A percentile compares a stretch with the other conserved stretches of the same genome.
These are phyloP conservation scores for Astrothelium macrocarpum DNA, from an alignment of 495 filamentous ascomycete species.

Conservation along the genomic window DNA sequence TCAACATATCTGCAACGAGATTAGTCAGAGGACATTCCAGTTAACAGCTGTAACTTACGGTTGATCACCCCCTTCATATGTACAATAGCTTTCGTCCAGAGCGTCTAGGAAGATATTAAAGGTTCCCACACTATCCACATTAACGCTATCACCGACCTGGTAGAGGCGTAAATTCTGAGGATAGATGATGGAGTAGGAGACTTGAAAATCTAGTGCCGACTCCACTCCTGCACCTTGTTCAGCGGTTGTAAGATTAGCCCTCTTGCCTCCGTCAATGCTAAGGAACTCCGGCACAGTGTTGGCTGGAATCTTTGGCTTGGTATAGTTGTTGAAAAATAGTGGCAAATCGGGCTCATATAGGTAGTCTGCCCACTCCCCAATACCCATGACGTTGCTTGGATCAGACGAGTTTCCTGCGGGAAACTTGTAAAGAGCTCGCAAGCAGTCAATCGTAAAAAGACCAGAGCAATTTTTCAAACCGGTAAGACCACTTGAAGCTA, in stretches of 20 bases:
- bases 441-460: constrained; percentile 44
- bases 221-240: constrained; percentile 11
- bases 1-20: too few species aligned
- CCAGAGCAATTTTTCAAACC: constrained; percentile 32
- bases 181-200: constrained; percentile 15
- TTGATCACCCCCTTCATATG: constrained; percentile 13
- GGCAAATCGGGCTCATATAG: constrained; percentile 25
- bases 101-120: constrained; percentile 22
- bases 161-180: constrained; percentile 13
- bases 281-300: constrained; percentile 16
- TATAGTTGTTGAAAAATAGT: constrained; percentile 17
- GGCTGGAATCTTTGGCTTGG: constrained; percentile 10
- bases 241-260: constrained; percentile 10
- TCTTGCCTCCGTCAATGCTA: constrained; percentile 15
- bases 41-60: too few species aligned
- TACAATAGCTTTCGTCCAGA: constrained; percentile 15
- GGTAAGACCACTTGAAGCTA: constrained; percentile 13
- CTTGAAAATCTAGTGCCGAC: constrained; percentile 16
- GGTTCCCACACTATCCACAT: constrained; percentile 16
- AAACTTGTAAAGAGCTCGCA: constrained; percentile 44
- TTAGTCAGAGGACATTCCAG: too few species aligned
- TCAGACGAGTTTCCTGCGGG: constrained; percentile 34
- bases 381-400: constrained; percentile 42
- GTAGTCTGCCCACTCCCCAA: constrained; percentile 36
- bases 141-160: constrained; percentile 14